These are phyloP conservation scores for Quercus rubra DNA, from an alignment of 306 rosid species.

Conservation along the genomic window DNA sequence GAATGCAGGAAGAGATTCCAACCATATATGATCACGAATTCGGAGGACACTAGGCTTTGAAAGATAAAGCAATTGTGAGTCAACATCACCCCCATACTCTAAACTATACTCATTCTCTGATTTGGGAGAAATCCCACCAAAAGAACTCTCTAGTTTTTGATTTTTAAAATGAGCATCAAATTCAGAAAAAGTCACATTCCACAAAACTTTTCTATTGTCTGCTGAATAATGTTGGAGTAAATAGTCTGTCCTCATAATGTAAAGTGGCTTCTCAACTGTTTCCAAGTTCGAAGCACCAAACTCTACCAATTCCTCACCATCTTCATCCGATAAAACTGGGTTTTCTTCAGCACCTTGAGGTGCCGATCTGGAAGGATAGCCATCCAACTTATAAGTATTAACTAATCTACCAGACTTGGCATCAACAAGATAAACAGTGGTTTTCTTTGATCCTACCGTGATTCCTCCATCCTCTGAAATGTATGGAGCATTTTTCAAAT, in stretches of 20 bases:
- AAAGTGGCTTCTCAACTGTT: slow-evolving; percentile 36
- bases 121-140: slow-evolving; percentile 17
- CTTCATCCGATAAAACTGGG: slow-evolving; percentile 8
- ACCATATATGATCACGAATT: slow-evolving; percentile 18
- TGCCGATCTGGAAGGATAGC: slow-evolving; percentile 25
- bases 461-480: slow-evolving; percentile 65
- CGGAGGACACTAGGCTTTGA: slow-evolving; percentile 10
- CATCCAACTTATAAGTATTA: slow-evolving; percentile 26
- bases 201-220: slow-evolving; percentile 39
- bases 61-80: slow-evolving; percentile 5
- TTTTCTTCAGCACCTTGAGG: slow-evolving; percentile 20
- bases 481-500: slow-evolving; percentile 47
- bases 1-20: slow-evolving; percentile 7
- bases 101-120: slow-evolving; percentile 27
- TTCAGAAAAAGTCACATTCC: slow-evolving; percentile 67
- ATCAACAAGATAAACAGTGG: slow-evolving; percentile 58
- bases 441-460: slow-evolving; percentile 63
- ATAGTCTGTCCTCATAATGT: slow-evolving; percentile 69
- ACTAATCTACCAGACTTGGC: slow-evolving; percentile 49
- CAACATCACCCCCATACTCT: slow-evolving; percentile 1
- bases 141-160: slow-evolving; percentile 25
- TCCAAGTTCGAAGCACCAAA: slow-evolving; percentile 25
- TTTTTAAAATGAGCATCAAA: slow-evolving; percentile 57
- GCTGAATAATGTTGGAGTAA: slow-evolving; percentile 42
- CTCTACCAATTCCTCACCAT: slow-evolving; percentile 28